Evolutionary conservation across 106 monocot species (phyloP).

Genomic region (Triglochin maritima): DNA sequence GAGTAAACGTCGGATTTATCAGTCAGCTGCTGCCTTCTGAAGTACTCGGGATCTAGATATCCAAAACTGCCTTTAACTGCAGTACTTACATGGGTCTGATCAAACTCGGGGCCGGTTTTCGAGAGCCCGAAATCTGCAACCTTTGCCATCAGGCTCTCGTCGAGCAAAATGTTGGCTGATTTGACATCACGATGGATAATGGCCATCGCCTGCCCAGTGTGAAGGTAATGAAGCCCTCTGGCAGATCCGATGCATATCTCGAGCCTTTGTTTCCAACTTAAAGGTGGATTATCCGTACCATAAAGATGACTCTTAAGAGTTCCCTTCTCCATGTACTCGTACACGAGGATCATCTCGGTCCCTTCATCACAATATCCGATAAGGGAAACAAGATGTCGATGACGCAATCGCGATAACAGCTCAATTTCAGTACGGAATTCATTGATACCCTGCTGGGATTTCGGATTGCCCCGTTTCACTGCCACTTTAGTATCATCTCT

Average conservation of each 20-base stretch:
- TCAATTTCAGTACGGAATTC: conserved; percentile 59
- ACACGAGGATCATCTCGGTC: conserved; percentile 55
- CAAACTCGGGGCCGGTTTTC: conserved; percentile 33
- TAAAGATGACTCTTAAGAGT: conserved; percentile 53
- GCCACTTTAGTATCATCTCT: conserved; percentile 40
- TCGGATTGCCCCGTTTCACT: conserved; percentile 48
- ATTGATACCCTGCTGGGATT: conserved; percentile 44
- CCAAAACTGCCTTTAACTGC: conserved; percentile 50
- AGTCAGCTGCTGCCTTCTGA: conserved; percentile 27
- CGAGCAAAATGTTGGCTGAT: conserved; percentile 45
- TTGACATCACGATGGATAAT: conserved; percentile 58
- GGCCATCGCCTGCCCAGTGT: conserved; percentile 32
- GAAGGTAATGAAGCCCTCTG: conserved; percentile 47
- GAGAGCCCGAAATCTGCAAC: conserved; percentile 55
- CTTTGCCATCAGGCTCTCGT: conserved; percentile 36
- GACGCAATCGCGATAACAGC: conserved; percentile 38
- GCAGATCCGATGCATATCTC: conserved; percentile 42
- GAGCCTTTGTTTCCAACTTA: conserved; percentile 41
- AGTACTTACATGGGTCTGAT: conserved; percentile 46
- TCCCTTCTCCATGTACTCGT: conserved; percentile 70
- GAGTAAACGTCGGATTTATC: conserved; percentile 52
- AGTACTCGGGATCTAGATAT: conserved; percentile 52
- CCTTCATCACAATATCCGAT: conserved; percentile 54
- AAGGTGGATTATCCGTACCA: conserved; percentile 13
- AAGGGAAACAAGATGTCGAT: conserved; percentile 51